Conservation (phyloP, 1,284 basidiomycete species). For the Trametes pubescens region DNA sequence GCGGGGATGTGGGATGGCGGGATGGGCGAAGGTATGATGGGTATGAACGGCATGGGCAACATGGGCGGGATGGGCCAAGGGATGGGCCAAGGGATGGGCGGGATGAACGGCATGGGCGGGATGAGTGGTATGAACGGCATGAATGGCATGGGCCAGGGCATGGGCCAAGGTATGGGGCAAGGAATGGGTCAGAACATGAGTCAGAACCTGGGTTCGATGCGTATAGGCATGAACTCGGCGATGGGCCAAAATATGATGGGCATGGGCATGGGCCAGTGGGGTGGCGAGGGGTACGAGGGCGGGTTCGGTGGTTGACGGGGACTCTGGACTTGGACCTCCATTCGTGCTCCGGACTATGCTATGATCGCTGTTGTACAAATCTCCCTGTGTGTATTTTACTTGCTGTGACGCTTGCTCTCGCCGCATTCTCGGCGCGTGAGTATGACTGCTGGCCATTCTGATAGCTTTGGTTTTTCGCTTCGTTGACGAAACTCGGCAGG, state of each 20-base stretch:
- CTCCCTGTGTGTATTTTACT: not conserved
- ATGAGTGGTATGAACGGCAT: slow-evolving; percentile 23
- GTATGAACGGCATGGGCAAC: slow-evolving; percentile 48
- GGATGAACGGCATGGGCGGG: slow-evolving; percentile 1
- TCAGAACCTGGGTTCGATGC: slow-evolving; percentile 42
- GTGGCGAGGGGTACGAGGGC: slow-evolving; percentile 36
- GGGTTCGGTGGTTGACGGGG: slow-evolving; percentile 23
- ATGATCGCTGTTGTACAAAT: not conserved
- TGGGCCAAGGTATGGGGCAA: slow-evolving; percentile 35
- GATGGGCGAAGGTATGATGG: slow-evolving; percentile 42
- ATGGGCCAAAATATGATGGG: slow-evolving; percentile 36
- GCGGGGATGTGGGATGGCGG: slow-evolving; percentile 38
- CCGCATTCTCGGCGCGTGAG: not conserved
- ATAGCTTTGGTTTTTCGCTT: too few relatives aligned
- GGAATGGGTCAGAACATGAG: slow-evolving; percentile 39
- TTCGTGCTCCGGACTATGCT: not conserved
- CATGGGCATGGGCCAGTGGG: slow-evolving; percentile 38
- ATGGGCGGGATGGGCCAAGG: slow-evolving; percentile 48
- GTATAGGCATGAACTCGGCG: slow-evolving; percentile 32
- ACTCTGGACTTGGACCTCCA: not conserved
- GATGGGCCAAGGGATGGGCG: slow-evolving; percentile 44
- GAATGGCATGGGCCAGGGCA: slow-evolving; percentile 39
- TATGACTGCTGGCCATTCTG: not conserved
- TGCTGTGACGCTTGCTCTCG: not conserved
- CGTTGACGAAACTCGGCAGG: too few relatives aligned